A percentile compares a stretch with the other conserved stretches of the same genome.
Evolutionary conservation across 169 alveolate genomes (phyloP).

Genomic region (Plasmodium blacklocki): DNA sequence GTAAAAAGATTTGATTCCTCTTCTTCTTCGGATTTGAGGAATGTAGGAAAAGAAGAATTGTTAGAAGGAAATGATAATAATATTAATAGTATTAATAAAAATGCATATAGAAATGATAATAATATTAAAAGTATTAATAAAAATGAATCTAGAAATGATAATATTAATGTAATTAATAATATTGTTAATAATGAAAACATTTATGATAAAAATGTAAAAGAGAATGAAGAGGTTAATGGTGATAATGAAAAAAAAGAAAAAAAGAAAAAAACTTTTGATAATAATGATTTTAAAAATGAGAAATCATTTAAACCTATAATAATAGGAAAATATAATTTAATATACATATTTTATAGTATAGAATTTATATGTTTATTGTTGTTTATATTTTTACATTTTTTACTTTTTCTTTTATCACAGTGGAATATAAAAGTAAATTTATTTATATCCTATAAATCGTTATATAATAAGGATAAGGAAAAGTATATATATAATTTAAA

Average conservation of each 20-base stretch:
- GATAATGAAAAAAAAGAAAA: background rate
- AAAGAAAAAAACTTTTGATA: background rate
- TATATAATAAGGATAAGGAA: constrained; percentile 6
- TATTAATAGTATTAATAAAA: background rate
- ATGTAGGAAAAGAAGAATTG: background rate
- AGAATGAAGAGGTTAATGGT: background rate
- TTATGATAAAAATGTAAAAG: background rate
- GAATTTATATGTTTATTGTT: constrained; percentile 50
- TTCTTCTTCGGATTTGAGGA: background rate
- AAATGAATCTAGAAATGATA: too few species aligned
- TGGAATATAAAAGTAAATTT: constrained; percentile 44
- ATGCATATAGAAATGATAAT: too few species aligned
- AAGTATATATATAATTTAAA: constrained; percentile 38
- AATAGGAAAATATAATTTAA: constrained; percentile 60
- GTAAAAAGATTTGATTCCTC: background rate
- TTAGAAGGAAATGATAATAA: background rate
- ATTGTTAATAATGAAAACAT: background rate
- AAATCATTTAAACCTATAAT: constrained; percentile 50
- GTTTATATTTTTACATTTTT: constrained; percentile 40
- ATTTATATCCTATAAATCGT: constrained; percentile 8
- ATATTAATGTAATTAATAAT: background rate
- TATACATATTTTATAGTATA: constrained; percentile 59
- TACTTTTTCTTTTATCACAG: constrained; percentile 46
- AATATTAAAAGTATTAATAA: background rate
- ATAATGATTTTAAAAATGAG: constrained; percentile 1